A percentile compares a stretch with the other conserved stretches of the same genome.
phyloP scores from a whole-genome alignment of 2,329 filamentous ascomycete genomes.

The Alternaria sp. region DNA sequence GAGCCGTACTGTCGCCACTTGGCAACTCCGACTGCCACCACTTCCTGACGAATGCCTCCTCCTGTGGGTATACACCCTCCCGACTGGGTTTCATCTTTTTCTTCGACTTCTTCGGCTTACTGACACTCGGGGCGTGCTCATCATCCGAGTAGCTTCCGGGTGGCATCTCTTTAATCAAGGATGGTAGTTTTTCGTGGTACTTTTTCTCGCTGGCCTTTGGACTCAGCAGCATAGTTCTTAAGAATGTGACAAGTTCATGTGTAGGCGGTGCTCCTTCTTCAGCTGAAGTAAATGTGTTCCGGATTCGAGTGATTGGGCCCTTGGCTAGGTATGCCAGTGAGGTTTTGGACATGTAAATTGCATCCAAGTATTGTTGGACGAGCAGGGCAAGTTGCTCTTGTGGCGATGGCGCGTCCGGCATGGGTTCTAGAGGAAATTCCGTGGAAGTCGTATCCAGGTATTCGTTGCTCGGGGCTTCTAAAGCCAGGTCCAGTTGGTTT shows the following conservation, averaged over 20 bases:
- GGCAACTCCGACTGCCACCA: constrained; percentile 69
- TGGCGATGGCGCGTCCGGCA: constrained; percentile 21
- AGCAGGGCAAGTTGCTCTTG: constrained; percentile 60
- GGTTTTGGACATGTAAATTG: constrained; percentile 63
- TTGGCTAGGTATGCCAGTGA: constrained; percentile 85
- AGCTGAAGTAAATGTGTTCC: constrained; percentile 71
- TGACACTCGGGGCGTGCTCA: constrained; percentile 35
- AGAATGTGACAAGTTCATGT: constrained; percentile 68
- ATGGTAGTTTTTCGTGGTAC: constrained; percentile 73
- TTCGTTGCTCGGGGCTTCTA: constrained; percentile 2
- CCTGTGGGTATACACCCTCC: constrained; percentile 70
- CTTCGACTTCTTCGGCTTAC: constrained; percentile 48
- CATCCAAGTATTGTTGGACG: constrained; percentile 50
- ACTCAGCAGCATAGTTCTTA: constrained; percentile 72
- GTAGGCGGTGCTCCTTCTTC: constrained; percentile 67
- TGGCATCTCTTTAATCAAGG: constrained; percentile 65
- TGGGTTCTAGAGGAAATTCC: constrained; percentile 11
- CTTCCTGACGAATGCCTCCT: constrained; percentile 67
- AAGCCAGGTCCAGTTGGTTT: background rate
- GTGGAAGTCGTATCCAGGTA: background rate
- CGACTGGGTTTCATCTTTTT: constrained; percentile 66
- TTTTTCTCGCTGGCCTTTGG: constrained; percentile 77
- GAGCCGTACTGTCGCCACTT: constrained; percentile 42
- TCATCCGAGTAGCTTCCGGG: constrained; percentile 54
- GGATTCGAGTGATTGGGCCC: constrained; percentile 76